Evolutionary conservation across 768 basidiomycete species (phyloP), one percentile per base, ranked within the genome.

Genomic region (Galerina sulciceps): DNA sequence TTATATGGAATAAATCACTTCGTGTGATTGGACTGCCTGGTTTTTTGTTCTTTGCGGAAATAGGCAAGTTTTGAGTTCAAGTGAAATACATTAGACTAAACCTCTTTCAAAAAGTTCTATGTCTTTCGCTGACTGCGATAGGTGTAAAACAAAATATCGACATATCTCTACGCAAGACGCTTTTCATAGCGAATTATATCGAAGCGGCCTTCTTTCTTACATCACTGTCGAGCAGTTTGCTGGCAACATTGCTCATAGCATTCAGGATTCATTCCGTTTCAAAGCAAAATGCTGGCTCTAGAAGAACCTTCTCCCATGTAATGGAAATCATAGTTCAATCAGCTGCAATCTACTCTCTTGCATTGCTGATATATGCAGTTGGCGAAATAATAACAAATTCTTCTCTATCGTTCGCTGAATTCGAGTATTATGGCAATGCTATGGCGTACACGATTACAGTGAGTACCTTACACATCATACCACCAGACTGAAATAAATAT

Each of bases 321-420:
- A 36, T 36, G 2, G 48, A 36, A 20, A 37, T 49, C 3, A 17
- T 49, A 3, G 17, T 37, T 4, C 34, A 49, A 37, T 49, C 34
- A 4, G 48, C 48, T 20, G 48, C 48, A 5, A 34, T 13, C 4
- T 49, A 49, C 20, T 18, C 48, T 36, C 4, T 49, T 5, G 35
- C 35, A 0, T 9, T 37, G 0, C 6, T 20, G 36, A 20, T 37
- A 3, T 6, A 20, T 2, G 26, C 5, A 2, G 26, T 31, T 31
- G 2, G 5, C 26, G 8, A 31, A 0, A 8, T 8, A 4, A 0
- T 31, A 5, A 4, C 1, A 4, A 3, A 8, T 31, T 0, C 5
- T 31, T 31, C 26, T 31, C 26, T 26, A 26, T 3, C 26, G 3
- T 3, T 26, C 6, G 26, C 6, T 6, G 26, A 3, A 26, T 26